phyloP scores from a whole-genome alignment of 768 basidiomycete species.

The Rhizopogon vulgaris region DNA sequence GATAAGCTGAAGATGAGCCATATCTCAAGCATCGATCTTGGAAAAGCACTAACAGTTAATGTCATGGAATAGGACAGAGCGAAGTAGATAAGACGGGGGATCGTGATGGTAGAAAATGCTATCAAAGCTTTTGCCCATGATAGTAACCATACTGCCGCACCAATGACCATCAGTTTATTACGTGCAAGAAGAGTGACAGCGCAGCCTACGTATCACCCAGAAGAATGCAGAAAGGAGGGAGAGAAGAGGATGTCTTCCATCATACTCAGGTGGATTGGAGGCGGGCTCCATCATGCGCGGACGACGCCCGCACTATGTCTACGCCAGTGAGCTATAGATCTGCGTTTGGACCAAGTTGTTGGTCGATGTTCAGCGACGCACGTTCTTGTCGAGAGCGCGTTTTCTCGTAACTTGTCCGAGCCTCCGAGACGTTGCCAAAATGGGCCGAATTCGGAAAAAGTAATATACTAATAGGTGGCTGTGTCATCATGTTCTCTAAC shows the following conservation, averaged over 20 bases:
- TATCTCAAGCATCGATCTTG: constrained; percentile 2
- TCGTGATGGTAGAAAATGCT: constrained; percentile 74
- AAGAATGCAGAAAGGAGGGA: constrained; percentile 76
- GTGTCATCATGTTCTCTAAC: constrained; percentile 8
- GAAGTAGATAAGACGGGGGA: constrained; percentile 74
- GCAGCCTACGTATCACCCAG: constrained; percentile 71
- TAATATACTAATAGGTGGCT: constrained; percentile 16
- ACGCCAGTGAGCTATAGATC: background rate
- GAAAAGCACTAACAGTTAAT: constrained; percentile 53
- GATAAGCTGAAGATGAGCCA: constrained; percentile 8
- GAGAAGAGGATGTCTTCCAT: constrained; percentile 63
- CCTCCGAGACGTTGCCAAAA: constrained; percentile 4
- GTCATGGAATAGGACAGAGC: constrained; percentile 86
- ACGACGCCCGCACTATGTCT: background rate
- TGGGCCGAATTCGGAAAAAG: background rate
- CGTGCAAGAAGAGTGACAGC: background rate
- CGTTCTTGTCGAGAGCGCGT: background rate
- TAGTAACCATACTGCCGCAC: constrained; percentile 64
- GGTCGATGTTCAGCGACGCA: background rate
- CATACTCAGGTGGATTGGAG: constrained; percentile 13
- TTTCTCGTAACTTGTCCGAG: background rate
- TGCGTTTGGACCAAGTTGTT: background rate
- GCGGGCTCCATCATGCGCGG: constrained; percentile 19
- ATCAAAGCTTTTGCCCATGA: constrained; percentile 73
- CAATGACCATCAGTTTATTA: constrained; percentile 4